A percentile compares a stretch with the other conserved stretches of the same genome.
Evolutionary conservation across 208 protist genomes (phyloP).

Genomic region (Trypanosoma brucei): DNA sequence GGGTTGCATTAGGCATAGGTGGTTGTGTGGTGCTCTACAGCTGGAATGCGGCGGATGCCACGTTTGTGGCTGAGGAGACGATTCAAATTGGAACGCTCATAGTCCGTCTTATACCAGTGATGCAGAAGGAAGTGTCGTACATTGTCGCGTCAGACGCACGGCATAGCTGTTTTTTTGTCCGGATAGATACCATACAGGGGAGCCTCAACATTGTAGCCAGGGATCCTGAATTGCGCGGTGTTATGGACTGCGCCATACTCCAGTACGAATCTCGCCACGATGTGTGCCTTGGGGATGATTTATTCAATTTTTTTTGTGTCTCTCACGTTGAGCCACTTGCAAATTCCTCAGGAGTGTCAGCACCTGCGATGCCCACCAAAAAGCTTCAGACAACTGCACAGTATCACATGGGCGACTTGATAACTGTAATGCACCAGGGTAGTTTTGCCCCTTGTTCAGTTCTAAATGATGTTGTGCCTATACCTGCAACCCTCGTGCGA

Average conservation of each 20-base stretch:
- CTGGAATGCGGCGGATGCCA: slow-evolving; percentile 57
- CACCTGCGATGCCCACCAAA: background rate
- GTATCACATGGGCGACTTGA: slow-evolving; percentile 69
- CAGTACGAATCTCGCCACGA: slow-evolving; percentile 7
- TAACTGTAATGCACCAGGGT: slow-evolving; percentile 58
- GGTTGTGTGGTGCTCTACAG: slow-evolving; percentile 62
- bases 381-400: slow-evolving; percentile 31
- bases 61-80: slow-evolving; percentile 69
- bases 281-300: slow-evolving; percentile 66
- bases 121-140: slow-evolving; percentile 11
- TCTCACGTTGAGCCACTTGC: slow-evolving; percentile 14
- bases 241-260: slow-evolving; percentile 54
- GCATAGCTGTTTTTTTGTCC: slow-evolving; percentile 57
- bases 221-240: slow-evolving; percentile 44
- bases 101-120: slow-evolving; percentile 55
- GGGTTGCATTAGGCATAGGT: slow-evolving; percentile 75
- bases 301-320: slow-evolving; percentile 59
- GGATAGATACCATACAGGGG: slow-evolving; percentile 67
- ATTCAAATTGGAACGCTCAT: slow-evolving; percentile 54
- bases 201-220: slow-evolving; percentile 48
- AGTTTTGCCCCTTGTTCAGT: slow-evolving; percentile 51
- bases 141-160: slow-evolving; percentile 69
- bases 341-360: background rate
- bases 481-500: slow-evolving; percentile 24
- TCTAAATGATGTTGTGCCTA: slow-evolving; percentile 23